phyloP scores from a whole-genome alignment of 1,284 basidiomycete species.

The Puccinia sorghi region DNA sequence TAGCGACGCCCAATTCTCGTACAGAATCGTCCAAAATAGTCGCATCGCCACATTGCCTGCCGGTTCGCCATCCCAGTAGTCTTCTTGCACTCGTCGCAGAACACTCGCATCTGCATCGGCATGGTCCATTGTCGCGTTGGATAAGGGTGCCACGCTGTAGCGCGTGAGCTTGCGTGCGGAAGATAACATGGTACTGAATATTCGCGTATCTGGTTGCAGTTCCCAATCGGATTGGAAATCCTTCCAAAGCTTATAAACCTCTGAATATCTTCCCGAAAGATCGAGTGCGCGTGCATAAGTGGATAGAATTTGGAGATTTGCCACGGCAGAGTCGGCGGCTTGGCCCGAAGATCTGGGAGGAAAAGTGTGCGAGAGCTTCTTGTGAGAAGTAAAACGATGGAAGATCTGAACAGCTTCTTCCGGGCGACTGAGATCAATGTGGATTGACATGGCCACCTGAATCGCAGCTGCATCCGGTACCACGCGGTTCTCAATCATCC shows the following conservation, averaged over 20 bases:
- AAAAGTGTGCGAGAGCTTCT: background rate
- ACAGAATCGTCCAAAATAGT: slow-evolving; percentile 44
- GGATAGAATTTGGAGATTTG: slow-evolving; percentile 34
- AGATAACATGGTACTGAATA: slow-evolving; percentile 40
- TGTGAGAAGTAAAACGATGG: slow-evolving; percentile 16
- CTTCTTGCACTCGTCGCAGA: background rate
- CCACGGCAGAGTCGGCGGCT: background rate
- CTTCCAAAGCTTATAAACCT: slow-evolving; percentile 46
- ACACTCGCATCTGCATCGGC: background rate
- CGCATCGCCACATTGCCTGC: slow-evolving; percentile 23
- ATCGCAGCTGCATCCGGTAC: slow-evolving; percentile 40
- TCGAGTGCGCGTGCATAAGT: slow-evolving; percentile 43
- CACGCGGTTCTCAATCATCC: background rate
- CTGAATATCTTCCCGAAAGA: slow-evolving; percentile 29
- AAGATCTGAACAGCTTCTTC: slow-evolving; percentile 37
- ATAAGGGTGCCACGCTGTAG: background rate
- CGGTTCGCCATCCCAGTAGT: slow-evolving; percentile 45
- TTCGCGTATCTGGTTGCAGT: slow-evolving; percentile 30
- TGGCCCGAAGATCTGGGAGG: background rate
- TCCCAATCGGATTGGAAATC: slow-evolving; percentile 33
- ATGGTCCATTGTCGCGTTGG: slow-evolving; percentile 6
- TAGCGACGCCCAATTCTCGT: slow-evolving; percentile 42
- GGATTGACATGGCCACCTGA: slow-evolving; percentile 45
- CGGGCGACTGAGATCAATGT: slow-evolving; percentile 32
- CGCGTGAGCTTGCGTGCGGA: slow-evolving; percentile 37